These are phyloP conservation scores for Ceratocystis cubensis DNA, from an alignment of 2,329 filamentous ascomycete genomes.

Conservation along the genomic window DNA sequence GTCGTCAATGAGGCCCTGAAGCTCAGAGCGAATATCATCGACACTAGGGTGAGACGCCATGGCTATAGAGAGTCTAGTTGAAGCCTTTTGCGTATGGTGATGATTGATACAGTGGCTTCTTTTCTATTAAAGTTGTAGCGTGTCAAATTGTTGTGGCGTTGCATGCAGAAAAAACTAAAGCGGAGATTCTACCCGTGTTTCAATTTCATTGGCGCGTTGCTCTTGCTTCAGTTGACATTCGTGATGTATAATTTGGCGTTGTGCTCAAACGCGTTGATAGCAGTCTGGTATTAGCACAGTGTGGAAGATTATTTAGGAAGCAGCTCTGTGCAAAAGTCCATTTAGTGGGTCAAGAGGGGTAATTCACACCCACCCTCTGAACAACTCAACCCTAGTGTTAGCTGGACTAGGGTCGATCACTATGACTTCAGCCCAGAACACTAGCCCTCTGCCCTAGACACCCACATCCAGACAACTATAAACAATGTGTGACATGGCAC, in stretches of 20 bases:
- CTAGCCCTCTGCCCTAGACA: neutral
- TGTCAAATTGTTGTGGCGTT: neutral
- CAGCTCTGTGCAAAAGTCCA: neutral
- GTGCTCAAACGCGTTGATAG: neutral
- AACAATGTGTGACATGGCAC: constrained; percentile 9
- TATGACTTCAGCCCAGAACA: neutral
- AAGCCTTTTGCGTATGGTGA: neutral
- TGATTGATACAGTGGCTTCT: neutral
- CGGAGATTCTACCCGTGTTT: neutral
- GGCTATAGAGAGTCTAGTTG: neutral
- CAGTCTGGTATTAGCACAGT: neutral
- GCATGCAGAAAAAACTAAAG: neutral
- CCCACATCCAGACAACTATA: neutral
- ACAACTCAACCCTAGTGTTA: neutral
- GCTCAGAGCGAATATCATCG: constrained; percentile 26
- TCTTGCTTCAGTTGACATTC: neutral
- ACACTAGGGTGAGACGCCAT: constrained; percentile 23
- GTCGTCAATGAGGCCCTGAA: constrained; percentile 30
- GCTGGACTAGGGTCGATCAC: neutral
- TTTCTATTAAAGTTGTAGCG: neutral
- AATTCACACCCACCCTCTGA: neutral
- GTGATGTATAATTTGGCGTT: constrained; percentile 5
- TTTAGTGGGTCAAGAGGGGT: neutral
- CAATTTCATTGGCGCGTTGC: neutral
- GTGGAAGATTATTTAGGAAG: neutral